Evolutionary conservation across 768 basidiomycete genomes (phyloP).

Genomic region (Rhodotorula sphaerocarpa): DNA sequence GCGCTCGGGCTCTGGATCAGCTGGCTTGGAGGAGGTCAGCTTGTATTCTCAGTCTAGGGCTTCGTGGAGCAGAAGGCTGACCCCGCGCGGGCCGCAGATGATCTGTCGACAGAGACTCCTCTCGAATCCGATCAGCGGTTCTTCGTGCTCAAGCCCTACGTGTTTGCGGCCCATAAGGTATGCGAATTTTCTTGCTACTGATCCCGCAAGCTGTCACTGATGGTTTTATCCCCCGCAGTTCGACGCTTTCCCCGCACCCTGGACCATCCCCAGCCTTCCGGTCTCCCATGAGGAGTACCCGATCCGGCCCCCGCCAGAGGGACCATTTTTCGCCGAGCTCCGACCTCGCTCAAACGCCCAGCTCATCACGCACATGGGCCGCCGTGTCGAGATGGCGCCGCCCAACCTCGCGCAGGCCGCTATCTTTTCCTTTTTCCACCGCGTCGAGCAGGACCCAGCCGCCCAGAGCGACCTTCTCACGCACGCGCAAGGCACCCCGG

Average conservation of each 20-base stretch:
- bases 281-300: slow-evolving; percentile 28
- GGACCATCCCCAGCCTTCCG: slow-evolving; percentile 44
- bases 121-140: slow-evolving; percentile 43
- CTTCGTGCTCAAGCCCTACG: slow-evolving; percentile 46
- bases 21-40: slow-evolving; percentile 38
- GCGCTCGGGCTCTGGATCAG: slow-evolving; percentile 43
- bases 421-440: slow-evolving; percentile 44
- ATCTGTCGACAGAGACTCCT: slow-evolving; percentile 36
- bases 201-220: neutral
- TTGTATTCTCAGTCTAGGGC: neutral
- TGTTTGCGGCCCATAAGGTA: slow-evolving; percentile 46
- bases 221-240: slow-evolving; percentile 34
- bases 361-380: slow-evolving; percentile 42
- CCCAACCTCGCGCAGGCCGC: slow-evolving; percentile 45
- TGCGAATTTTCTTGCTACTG: neutral
- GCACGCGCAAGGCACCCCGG: slow-evolving; percentile 19
- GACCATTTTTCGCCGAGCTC: slow-evolving; percentile 44
- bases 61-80: neutral
- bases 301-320: slow-evolving; percentile 21
- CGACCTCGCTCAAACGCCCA: slow-evolving; percentile 38
- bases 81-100: slow-evolving; percentile 15
- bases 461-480: slow-evolving; percentile 16
- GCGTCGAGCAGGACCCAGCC: slow-evolving; percentile 34
- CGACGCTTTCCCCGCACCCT: slow-evolving; percentile 44
- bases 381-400: slow-evolving; percentile 39